These are phyloP conservation scores for Exophiala dermatitidis DNA, from an alignment of 2,329 filamentous ascomycete genomes.

Conservation along the genomic window DNA sequence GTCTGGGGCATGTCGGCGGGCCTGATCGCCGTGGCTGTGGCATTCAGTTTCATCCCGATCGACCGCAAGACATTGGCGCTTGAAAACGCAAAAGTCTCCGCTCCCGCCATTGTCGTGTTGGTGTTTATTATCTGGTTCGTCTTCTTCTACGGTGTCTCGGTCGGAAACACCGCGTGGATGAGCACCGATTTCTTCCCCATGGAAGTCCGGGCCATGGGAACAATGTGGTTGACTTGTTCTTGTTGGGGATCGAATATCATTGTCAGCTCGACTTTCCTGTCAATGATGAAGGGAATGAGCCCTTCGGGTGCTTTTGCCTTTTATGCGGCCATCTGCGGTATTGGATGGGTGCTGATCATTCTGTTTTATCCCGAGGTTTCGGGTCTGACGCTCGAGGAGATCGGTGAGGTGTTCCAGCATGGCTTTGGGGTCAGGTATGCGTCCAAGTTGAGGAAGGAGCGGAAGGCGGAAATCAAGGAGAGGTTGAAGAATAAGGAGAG, in stretches of 20 bases:
- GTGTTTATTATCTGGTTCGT: slow-evolving; percentile 75
- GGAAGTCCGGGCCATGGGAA: slow-evolving; percentile 55
- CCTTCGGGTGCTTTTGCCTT: slow-evolving; percentile 70
- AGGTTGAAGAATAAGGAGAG: slow-evolving; percentile 19
- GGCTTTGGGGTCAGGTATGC: slow-evolving; percentile 62
- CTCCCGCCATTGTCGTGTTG: slow-evolving; percentile 53
- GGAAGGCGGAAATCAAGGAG: slow-evolving; percentile 29
- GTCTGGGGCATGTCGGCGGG: slow-evolving; percentile 76
- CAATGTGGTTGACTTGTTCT: slow-evolving; percentile 59
- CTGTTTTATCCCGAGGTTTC: slow-evolving; percentile 78
- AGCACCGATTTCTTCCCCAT: slow-evolving; percentile 82
- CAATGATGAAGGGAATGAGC: slow-evolving; percentile 69
- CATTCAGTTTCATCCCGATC: slow-evolving; percentile 59
- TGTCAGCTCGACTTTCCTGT: slow-evolving; percentile 77
- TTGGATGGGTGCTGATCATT: slow-evolving; percentile 63
- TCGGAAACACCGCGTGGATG: slow-evolving; percentile 93
- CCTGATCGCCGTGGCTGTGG: slow-evolving; percentile 61
- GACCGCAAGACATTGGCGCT: slow-evolving; percentile 21
- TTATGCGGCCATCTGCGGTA: slow-evolving; percentile 64
- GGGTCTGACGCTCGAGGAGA: slow-evolving; percentile 73
- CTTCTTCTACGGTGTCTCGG: slow-evolving; percentile 71
- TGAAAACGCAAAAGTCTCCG: slow-evolving; percentile 23
- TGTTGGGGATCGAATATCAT: slow-evolving; percentile 89
- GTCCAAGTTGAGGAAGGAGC: slow-evolving; percentile 28
- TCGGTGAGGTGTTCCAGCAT: slow-evolving; percentile 60